Evolutionary conservation across 2,329 filamentous ascomycete species (phyloP), one percentile per base, ranked within the genome.

Genomic region (Ophiostoma tasmaniense): DNA sequence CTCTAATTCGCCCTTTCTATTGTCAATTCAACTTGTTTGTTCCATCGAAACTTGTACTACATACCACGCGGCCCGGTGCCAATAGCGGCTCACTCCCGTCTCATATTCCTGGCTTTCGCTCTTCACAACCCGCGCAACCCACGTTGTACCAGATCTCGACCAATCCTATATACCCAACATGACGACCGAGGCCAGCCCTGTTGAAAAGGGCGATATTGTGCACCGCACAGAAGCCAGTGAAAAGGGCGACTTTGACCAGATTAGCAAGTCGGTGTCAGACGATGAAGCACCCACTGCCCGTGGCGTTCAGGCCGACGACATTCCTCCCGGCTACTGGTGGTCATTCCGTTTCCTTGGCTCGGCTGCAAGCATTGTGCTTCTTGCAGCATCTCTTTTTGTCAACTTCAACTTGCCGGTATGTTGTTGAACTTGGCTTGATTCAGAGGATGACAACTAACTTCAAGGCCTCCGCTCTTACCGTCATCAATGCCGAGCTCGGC

Each of bases 401-500:
- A 55, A 55, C 50, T 55, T 55, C 8, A 55, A 28, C 22, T 10
- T 55, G 4, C 50, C 50, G 8, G 50, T 55, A 28, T 5, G 42
- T 45, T 42, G 22, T 8, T 52, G 22, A 22, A 13, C 50, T 13
- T 25, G n/a, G 50, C 50, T 13, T 55, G 5, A 11, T n/a, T n/a
- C n/a, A 25, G 20, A 22, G 8, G n/a, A 10, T 22, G 17, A 13
- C 50, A 11, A 14, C 50, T 14, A 25, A 55, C 39, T 64, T 67
- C 64, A 68, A 71, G 70, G 70, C 70, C 30, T 68, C 66, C 37
- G 68, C 68, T 30, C 65, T 71, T 35, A 69, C 66, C 42, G 70
- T 71, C 39, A 71, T 71, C 70, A 71, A 71, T 52, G 64, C 39
- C 1, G 70, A 71, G 3, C 70, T 71, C 35, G 70, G 70, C 66